phyloP scores from a whole-genome alignment of 257 asterid species.

The Pogostemon cablin region DNA sequence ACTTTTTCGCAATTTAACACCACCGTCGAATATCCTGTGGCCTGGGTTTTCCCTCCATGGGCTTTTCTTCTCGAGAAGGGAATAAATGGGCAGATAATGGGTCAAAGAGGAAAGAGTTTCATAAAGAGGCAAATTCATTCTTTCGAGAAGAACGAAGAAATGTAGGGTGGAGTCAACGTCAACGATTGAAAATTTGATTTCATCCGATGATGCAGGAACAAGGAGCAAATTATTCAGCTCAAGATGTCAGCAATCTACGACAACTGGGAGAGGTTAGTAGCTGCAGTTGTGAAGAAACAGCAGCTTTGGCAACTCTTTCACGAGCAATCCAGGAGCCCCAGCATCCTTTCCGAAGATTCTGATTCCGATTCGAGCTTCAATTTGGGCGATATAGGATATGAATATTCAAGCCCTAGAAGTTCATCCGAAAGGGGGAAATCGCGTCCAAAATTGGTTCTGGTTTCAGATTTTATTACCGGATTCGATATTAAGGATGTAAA shows the following conservation, averaged over 20 bases:
- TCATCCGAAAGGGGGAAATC: not conserved
- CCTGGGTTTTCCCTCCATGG: too few relatives aligned
- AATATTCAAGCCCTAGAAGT: not conserved
- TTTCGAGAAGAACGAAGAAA: too few relatives aligned
- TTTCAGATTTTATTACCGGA: conserved; percentile 22
- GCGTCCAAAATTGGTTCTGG: conserved; percentile 23
- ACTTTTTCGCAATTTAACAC: too few relatives aligned
- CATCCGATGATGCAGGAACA: too few relatives aligned
- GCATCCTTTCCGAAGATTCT: conserved; percentile 37
- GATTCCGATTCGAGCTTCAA: conserved; percentile 1
- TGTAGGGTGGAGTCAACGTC: too few relatives aligned
- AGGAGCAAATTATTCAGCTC: not conserved
- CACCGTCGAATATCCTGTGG: too few relatives aligned
- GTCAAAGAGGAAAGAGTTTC: too few relatives aligned
- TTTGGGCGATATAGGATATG: not conserved
- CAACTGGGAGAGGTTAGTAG: conserved; percentile 41
- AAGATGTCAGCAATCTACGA: conserved; percentile 35
- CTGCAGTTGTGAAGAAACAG: conserved; percentile 29
- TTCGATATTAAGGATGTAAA: not conserved
- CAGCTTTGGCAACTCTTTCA: conserved; percentile 40
- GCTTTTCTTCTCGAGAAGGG: too few relatives aligned
- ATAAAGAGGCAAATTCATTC: too few relatives aligned
- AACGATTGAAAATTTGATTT: too few relatives aligned
- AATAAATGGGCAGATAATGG: too few relatives aligned
- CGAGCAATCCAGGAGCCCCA: conserved; percentile 35